Conservation (phyloP, 768 basidiomycete species). For the Boletus reticulatus region DNA sequence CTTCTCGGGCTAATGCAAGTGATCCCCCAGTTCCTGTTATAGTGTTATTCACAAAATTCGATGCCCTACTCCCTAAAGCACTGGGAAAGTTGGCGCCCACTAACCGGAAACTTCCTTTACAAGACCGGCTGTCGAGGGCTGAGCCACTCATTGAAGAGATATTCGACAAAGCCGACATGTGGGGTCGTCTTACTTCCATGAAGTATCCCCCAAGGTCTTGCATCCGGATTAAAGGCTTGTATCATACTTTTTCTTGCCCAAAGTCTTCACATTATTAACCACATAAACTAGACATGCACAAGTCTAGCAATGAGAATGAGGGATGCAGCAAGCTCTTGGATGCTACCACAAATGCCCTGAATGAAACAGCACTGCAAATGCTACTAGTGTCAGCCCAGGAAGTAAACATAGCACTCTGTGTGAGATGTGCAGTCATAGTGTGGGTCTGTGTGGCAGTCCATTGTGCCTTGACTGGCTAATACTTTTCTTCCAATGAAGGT, state of each 20-base stretch:
- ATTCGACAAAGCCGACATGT: neutral
- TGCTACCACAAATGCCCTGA: neutral
- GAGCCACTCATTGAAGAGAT: neutral
- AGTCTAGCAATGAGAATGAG: neutral
- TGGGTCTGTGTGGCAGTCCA: neutral
- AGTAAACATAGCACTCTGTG: constrained; percentile 1
- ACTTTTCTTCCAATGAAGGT: neutral
- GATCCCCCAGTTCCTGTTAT: neutral
- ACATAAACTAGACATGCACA: neutral
- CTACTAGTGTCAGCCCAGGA: constrained; percentile 2
- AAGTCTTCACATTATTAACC: neutral
- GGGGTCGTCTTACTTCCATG: neutral
- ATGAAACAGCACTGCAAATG: neutral
- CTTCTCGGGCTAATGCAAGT: neutral
- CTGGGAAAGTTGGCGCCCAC: neutral
- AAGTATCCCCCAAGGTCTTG: neutral
- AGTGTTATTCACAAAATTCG: constrained; percentile 5
- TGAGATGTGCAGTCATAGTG: neutral
- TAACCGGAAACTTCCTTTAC: neutral
- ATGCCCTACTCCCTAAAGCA: neutral
- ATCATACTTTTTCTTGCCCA: neutral
- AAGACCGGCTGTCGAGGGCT: neutral
- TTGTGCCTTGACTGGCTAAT: too few species aligned
- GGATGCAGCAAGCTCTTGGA: neutral
- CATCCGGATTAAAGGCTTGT: neutral